Base-by-base conservation (phyloP, 768 basidiomycete genomes). In the Psilocybe tampanensis region DNA sequence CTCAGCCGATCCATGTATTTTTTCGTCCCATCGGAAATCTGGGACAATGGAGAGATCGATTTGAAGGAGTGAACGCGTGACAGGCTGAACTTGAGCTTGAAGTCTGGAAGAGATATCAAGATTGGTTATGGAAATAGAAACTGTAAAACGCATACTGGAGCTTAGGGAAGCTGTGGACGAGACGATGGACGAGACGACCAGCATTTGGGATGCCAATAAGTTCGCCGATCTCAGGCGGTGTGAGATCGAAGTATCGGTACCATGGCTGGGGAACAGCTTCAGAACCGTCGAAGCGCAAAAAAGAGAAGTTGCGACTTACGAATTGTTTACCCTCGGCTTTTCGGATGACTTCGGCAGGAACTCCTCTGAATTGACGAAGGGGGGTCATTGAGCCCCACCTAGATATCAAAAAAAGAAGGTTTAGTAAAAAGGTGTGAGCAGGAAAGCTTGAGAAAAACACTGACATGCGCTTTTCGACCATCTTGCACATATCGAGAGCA, bases 301-400 rank as follows among this genome's bases (percentile, higher is more conserved):
- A 39, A n/a, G 36, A 39, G 15, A 24, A 41, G 4, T 2, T 21
- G 15, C 19, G 17, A 80, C 86, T 67, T 66, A 92, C 90, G 80
- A 98, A 98, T 81, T 98, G 96, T 70, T 98, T 98, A 70, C 92
- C 89, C 72, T 98, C 96, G 0, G 95, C 95, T 67, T 95, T 94
- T 23, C 91, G 77, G 47, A 95, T 77, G 32, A 96, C 87, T 45
- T 96, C 93, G 18, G 80, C 70, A 0, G 94, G 95, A 0, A 96
- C 88, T 62, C 90, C 89, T 70, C 89, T 94, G 81, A 98, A 98
- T 69, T 99, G 97, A 34, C 97, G 84, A 34, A 98, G 80, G 8
- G 96, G 95, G 0, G 95, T 95, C 95, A 98, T 98, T 0, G 95
- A 95, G 32, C 88, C 87, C 96, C 96, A 98, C 90, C 92, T 95